Percentiles rank a stretch among this genome's conserved stretches.
Conservation (phyloP, 352 stramenopile species). For the Blastocystis sp. region DNA sequence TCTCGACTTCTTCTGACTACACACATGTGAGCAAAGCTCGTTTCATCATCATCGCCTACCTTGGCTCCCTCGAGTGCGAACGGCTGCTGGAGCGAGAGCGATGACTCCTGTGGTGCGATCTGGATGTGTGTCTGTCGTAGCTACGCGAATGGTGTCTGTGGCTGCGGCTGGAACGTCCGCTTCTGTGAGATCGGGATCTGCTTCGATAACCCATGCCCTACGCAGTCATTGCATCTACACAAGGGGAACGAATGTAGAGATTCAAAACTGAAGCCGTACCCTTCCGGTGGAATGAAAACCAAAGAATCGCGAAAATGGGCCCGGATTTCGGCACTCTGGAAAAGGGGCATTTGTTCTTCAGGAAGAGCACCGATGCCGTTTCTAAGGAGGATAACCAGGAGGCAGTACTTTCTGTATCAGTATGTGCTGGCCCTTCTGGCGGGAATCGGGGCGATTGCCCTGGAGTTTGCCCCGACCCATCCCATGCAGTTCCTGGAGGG, state of each 20-base stretch:
- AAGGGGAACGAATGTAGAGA: no score
- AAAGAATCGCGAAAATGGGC: no score
- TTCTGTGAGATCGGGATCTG: slow-evolving; percentile 39
- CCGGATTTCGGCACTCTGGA: no score
- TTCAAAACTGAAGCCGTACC: neutral
- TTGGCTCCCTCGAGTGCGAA: neutral
- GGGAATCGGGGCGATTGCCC: neutral
- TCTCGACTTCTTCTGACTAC: slow-evolving; percentile 34
- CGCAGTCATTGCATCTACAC: neutral
- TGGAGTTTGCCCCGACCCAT: neutral
- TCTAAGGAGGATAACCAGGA: neutral
- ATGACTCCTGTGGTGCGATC: neutral
- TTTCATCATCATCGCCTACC: neutral
- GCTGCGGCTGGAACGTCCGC: slow-evolving; percentile 10
- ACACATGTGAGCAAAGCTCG: neutral
- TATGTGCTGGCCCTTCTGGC: neutral
- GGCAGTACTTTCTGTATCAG: neutral
- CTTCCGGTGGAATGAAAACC: neutral
- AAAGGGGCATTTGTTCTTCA: no score
- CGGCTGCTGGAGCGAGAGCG: slow-evolving; percentile 29
- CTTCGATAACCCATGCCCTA: slow-evolving; percentile 46
- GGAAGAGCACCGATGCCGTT: neutral
- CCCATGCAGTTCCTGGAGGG: slow-evolving; percentile 3
- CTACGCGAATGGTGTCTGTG: slow-evolving; percentile 29
- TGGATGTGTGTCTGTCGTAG: slow-evolving; percentile 12